Evolutionary conservation across 2,329 filamentous ascomycete genomes (phyloP).

Genomic region (Cordyceps javanica): DNA sequence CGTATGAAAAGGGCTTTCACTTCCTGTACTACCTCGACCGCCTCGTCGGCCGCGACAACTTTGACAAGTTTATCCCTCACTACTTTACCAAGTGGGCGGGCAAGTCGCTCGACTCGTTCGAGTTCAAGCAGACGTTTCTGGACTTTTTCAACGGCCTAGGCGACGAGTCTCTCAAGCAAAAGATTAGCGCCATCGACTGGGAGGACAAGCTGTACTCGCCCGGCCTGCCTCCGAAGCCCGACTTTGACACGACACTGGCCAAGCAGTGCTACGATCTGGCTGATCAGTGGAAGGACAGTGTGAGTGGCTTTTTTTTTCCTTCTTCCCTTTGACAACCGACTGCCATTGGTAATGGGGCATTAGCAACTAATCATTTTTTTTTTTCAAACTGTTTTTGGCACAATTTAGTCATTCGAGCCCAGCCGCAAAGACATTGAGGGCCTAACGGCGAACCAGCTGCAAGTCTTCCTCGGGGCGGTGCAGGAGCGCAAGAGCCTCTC

Average conservation of each 20-base stretch:
- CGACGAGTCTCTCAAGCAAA: conserved; percentile 57
- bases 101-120: conserved; percentile 86
- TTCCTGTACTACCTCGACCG: conserved; percentile 89
- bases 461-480: conserved; percentile 82
- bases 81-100: conserved; percentile 83
- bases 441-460: conserved; percentile 80
- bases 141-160: conserved; percentile 68
- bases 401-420: conserved; percentile 53
- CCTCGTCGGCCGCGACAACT: conserved; percentile 76
- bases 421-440: conserved; percentile 59
- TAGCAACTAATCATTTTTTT: too few relatives aligned
- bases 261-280: conserved; percentile 80
- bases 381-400: conserved; percentile 22
- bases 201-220: conserved; percentile 83
- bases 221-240: conserved; percentile 81
- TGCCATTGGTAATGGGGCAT: too few relatives aligned
- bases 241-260: conserved; percentile 83
- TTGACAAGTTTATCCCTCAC: conserved; percentile 91
- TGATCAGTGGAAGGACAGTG: conserved; percentile 66
- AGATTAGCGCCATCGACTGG: conserved; percentile 77
- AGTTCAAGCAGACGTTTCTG: conserved; percentile 85
- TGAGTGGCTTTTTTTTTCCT: conserved; percentile 27
- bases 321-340: background rate
- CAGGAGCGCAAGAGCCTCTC: conserved; percentile 59
- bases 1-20: conserved; percentile 95